Evolutionary conservation across 495 filamentous ascomycete genomes (phyloP), one percentile per base, ranked within the genome.

Genomic region (Annulohypoxylon maeteangense): DNA sequence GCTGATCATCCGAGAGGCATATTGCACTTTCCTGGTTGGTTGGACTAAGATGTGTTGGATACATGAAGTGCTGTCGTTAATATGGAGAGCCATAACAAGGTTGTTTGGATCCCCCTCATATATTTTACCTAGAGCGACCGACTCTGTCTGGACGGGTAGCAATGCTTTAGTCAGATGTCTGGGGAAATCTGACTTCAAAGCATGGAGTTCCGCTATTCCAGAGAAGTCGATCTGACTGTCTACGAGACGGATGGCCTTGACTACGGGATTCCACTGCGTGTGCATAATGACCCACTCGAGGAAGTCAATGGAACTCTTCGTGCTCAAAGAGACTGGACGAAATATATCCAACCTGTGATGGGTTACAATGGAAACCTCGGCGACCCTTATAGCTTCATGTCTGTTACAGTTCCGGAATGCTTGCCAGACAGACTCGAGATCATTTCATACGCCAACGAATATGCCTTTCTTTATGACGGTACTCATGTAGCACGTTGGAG

Each of bases 401-500:
- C 29, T 29, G 50, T 54, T 29, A 54, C 50, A 7, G 50, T 54
- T 18, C 50, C 50, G 16, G 50, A 54, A 12, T 54, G 50, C n/a
- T 4, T 54, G 7, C 50, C 50, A n/a, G 50, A 54, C 27, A 54
- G 50, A 16, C 50, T 54, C n/a, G 50, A 54, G 29, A 29, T 54
- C n/a, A 54, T 54, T 11, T 54, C 50, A n/a, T 54, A 54, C 16
- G 50, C 50, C 31, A 54, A 54, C 8, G 50, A 54, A 54, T 54
- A 54, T 7, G 50, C 50, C 29, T 54, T 54, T 20, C 50, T 54
- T 29, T 54, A 54, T n/a, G 50, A 54, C n/a, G 50, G 50, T 54
- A 54, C 14, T 20, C 10, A 54, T 54, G 0, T 34, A 18, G 3
- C 7, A 32, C 12, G 8, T 16, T 5, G 4, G 6, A 18, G 4